These are phyloP conservation scores for Ustilago sp. DNA, from an alignment of 1,284 basidiomycete genomes.

Conservation along the genomic window DNA sequence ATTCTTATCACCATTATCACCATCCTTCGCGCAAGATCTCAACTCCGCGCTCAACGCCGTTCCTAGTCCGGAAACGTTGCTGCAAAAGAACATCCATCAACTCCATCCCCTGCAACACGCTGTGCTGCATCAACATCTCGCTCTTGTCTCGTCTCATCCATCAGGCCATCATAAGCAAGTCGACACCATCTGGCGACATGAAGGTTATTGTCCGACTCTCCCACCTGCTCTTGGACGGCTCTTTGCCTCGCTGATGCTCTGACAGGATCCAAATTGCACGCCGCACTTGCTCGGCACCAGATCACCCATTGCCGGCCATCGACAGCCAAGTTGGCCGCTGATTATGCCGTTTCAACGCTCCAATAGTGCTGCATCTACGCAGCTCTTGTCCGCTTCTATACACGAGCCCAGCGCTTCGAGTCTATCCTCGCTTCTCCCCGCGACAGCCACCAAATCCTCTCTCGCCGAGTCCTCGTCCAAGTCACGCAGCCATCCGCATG, in stretches of 20 bases:
- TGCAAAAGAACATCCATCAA: not conserved
- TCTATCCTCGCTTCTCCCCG: conserved; percentile 10
- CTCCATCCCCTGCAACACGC: not conserved
- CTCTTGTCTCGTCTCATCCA: not conserved
- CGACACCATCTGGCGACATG: conserved; percentile 20
- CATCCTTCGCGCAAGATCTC: not conserved
- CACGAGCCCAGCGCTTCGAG: conserved; percentile 6
- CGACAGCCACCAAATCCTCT: conserved; percentile 25
- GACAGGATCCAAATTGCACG: not conserved
- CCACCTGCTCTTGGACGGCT: conserved; percentile 1
- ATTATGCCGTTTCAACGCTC: conserved; percentile 38
- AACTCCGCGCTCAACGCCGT: not conserved
- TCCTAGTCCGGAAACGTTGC: not conserved
- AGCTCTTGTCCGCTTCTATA: conserved; percentile 16
- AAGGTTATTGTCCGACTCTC: conserved; percentile 1
- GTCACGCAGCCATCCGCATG: conserved; percentile 13
- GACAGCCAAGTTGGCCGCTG: not conserved
- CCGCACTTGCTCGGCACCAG: not conserved
- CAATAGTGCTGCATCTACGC: conserved; percentile 28
- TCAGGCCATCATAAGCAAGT: conserved; percentile 2
- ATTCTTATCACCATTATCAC: not conserved
- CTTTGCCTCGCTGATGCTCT: conserved; percentile 21
- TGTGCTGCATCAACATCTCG: not conserved
- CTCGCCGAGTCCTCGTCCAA: conserved; percentile 33
- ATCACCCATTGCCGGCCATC: not conserved